phyloP scores from a whole-genome alignment of 192 early-diverging fungal species.

The Thamnidium elegans region DNA sequence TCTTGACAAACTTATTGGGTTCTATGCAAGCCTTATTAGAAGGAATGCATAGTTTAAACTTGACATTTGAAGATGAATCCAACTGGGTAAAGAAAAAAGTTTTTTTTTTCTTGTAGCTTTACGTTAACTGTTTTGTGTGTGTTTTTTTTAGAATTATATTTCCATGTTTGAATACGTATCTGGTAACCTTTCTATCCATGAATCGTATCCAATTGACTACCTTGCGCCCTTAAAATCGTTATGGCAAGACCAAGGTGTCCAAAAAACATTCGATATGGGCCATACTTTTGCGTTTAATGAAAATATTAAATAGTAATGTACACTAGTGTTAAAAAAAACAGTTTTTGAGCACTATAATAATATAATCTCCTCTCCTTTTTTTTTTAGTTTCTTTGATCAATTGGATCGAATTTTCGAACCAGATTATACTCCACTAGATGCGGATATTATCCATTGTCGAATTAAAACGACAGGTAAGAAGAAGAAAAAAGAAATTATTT shows the following conservation, averaged over 20 bases:
- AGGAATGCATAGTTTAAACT: constrained; percentile 28
- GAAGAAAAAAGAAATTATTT: background rate
- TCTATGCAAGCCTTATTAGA: constrained; percentile 52
- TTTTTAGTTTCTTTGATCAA: constrained; percentile 47
- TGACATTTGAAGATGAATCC: constrained; percentile 34
- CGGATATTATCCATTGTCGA: constrained; percentile 52
- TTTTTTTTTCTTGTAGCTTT: no score
- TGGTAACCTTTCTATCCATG: constrained; percentile 26
- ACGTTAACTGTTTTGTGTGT: background rate
- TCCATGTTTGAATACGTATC: constrained; percentile 37
- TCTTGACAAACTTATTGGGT: constrained; percentile 44
- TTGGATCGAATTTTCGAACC: constrained; percentile 44
- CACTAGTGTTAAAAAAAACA: constrained; percentile 7
- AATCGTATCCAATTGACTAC: constrained; percentile 43
- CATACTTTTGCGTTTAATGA: constrained; percentile 56
- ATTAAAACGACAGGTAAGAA: constrained; percentile 54
- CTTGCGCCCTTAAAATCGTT: constrained; percentile 43
- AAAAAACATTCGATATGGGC: constrained; percentile 38
- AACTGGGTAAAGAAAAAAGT: constrained; percentile 4
- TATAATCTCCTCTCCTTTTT: background rate
- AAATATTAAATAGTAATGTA: constrained; percentile 48
- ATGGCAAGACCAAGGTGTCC: constrained; percentile 50
- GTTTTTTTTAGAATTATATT: constrained; percentile 19
- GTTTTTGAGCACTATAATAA: no score
- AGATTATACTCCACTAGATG: constrained; percentile 48